Conservation (phyloP, 352 stramenopile genomes). For the Globisporangium viniferum region DNA sequence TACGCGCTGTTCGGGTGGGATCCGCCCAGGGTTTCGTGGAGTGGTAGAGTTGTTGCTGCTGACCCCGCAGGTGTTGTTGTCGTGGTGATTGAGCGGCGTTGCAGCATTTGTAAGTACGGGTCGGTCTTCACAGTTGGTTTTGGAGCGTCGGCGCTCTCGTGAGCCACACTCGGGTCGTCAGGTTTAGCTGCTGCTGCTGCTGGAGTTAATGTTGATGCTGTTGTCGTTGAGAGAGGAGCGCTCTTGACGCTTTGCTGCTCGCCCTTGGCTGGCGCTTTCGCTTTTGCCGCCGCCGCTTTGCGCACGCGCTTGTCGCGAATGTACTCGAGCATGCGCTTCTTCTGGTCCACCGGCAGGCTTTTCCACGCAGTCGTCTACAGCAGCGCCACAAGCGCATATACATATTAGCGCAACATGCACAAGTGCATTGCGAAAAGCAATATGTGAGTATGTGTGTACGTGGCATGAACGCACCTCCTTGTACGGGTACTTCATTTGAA, state of each 20-base stretch:
- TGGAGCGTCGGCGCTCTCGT: background rate
- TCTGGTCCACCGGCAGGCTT: conserved; percentile 68
- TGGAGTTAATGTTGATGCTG: conserved; percentile 4
- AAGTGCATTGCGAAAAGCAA: background rate
- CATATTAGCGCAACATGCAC: background rate
- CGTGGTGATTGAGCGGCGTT: conserved; percentile 55
- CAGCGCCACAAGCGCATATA: background rate
- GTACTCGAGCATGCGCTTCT: conserved; percentile 78
- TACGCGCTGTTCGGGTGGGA: conserved; percentile 65
- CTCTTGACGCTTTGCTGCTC: background rate
- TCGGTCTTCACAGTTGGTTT: conserved; percentile 41
- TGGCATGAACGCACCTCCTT: conserved; percentile 43
- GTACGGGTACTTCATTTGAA: conserved; percentile 80
- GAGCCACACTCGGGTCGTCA: background rate
- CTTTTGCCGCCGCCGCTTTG: conserved; percentile 18
- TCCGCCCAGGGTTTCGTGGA: background rate
- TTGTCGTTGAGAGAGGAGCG: background rate
- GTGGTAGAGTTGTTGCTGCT: background rate
- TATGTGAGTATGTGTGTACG: too few species aligned
- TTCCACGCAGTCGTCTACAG: conserved; percentile 71
- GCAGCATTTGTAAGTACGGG: conserved; percentile 79
- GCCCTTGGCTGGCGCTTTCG: conserved; percentile 3
- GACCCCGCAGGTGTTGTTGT: background rate
- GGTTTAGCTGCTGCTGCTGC: conserved; percentile 10
- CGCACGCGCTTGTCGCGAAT: conserved; percentile 62